Conservation (phyloP, 176 grass and related monocot species). For the Phoenix dactylifera region DNA sequence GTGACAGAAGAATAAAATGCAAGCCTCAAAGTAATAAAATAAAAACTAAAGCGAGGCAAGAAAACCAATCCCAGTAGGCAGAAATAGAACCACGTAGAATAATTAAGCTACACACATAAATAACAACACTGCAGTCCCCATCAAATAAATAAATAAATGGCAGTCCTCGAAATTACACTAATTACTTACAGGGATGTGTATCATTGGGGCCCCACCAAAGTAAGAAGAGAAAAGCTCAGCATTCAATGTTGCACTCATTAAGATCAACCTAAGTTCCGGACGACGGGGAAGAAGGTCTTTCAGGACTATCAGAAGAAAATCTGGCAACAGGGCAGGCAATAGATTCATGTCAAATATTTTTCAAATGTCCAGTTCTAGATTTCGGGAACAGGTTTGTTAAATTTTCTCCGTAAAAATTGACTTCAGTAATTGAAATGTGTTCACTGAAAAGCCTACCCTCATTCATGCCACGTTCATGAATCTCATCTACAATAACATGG, state of each 20-base stretch:
- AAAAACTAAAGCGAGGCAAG: too few relatives aligned
- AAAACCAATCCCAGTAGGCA: too few relatives aligned
- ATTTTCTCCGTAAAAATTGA: too few relatives aligned
- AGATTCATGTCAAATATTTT: slow-evolving; percentile 4
- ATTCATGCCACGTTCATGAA: slow-evolving; percentile 99
- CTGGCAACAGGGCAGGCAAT: slow-evolving; percentile 33
- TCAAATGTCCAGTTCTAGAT: too few relatives aligned
- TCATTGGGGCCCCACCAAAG: slow-evolving; percentile 89
- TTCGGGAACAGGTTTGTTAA: too few relatives aligned
- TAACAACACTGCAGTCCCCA: background rate
- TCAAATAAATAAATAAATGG: background rate
- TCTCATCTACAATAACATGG: slow-evolving; percentile 98
- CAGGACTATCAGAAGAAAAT: slow-evolving; percentile 99
- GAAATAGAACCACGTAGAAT: too few relatives aligned
- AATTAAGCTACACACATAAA: too few relatives aligned
- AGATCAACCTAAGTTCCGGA: slow-evolving; percentile 79
- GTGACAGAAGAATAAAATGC: too few relatives aligned
- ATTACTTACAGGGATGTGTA: slow-evolving; percentile 83
- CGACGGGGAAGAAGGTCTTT: slow-evolving; percentile 83
- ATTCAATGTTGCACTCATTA: slow-evolving; percentile 99
- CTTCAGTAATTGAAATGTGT: too few relatives aligned
- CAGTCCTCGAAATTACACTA: background rate
- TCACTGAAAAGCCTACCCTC: slow-evolving; percentile 41
- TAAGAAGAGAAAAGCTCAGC: slow-evolving; percentile 97
- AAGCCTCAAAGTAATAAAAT: too few relatives aligned